A percentile compares a stretch with the other conserved stretches of the same genome.
phyloP scores from a whole-genome alignment of 108 stramenopile genomes.

The Fragilaria crotonensis region DNA sequence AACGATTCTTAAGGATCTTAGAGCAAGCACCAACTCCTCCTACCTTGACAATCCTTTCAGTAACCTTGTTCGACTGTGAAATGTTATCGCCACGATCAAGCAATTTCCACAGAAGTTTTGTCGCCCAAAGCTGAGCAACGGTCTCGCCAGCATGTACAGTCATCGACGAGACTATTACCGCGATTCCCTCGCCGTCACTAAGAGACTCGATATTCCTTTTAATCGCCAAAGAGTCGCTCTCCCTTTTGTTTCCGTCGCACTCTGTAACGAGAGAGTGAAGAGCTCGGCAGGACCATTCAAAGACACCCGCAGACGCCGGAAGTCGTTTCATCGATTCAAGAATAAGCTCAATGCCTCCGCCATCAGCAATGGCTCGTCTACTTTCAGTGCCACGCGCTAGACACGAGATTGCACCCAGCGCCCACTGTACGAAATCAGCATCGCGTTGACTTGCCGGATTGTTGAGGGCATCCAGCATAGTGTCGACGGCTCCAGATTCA shows the following conservation, averaged over 20 bases:
- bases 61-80: neutral
- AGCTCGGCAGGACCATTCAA: conserved; percentile 33
- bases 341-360: conserved; percentile 16
- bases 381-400: conserved; percentile 10
- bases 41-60: neutral
- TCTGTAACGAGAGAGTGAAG: conserved; percentile 11
- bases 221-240: neutral
- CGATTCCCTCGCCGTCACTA: conserved; percentile 14
- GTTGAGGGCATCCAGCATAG: conserved; percentile 13
- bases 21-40: neutral
- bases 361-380: conserved; percentile 10
- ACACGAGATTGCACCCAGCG: conserved; percentile 14
- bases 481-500: conserved; percentile 14
- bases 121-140: conserved; percentile 17
- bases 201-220: conserved; percentile 14
- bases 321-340: conserved; percentile 13
- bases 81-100: neutral
- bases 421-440: conserved; percentile 21
- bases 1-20: neutral
- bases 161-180: conserved; percentile 14
- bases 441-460: conserved; percentile 10
- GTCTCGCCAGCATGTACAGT: conserved; percentile 12
- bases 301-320: conserved; percentile 11
- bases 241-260: conserved; percentile 2
- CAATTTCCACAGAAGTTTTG: conserved; percentile 20